These are phyloP conservation scores for Pleurotus eryngii DNA, from an alignment of 768 basidiomycete genomes.

Conservation along the genomic window DNA sequence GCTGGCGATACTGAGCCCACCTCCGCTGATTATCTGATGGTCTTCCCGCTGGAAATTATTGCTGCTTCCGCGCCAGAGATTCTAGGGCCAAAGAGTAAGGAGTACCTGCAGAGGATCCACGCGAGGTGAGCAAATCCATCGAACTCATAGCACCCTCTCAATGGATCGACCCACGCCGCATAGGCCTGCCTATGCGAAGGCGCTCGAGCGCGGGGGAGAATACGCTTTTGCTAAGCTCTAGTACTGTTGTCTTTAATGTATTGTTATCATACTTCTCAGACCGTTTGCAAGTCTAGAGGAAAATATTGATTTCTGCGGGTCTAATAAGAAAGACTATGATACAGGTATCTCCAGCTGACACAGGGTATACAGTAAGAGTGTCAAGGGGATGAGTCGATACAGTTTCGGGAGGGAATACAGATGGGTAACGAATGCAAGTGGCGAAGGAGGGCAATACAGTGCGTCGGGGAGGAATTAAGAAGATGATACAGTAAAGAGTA, in stretches of 20 bases:
- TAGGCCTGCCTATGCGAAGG: conserved; percentile 15
- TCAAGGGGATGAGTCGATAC: not conserved
- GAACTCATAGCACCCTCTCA: not conserved
- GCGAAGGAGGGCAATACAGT: not conserved
- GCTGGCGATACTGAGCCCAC: conserved; percentile 27
- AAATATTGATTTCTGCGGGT: not conserved
- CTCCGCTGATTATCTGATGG: conserved; percentile 29
- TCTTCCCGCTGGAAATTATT: conserved; percentile 21
- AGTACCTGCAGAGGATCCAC: conserved; percentile 12
- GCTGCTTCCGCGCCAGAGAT: conserved; percentile 4
- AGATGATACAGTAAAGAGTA: not conserved
- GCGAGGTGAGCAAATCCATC: conserved; percentile 1
- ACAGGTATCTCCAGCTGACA: conserved; percentile 4
- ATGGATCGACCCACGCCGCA: not conserved
- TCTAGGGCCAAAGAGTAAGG: conserved; percentile 8
- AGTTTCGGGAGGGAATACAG: not conserved
- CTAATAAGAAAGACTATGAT: conserved; percentile 7
- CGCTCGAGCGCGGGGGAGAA: conserved; percentile 28
- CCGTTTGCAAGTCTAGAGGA: no score
- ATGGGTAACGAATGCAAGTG: not conserved
- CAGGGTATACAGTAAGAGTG: not conserved
- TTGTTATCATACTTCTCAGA: no score
- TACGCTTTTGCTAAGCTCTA: conserved; percentile 23
- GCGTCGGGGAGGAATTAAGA: not conserved
- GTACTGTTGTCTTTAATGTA: not conserved